Conservation (phyloP, 371 early-diverging fungal genomes). For the Dichotomocladium elegans region DNA sequence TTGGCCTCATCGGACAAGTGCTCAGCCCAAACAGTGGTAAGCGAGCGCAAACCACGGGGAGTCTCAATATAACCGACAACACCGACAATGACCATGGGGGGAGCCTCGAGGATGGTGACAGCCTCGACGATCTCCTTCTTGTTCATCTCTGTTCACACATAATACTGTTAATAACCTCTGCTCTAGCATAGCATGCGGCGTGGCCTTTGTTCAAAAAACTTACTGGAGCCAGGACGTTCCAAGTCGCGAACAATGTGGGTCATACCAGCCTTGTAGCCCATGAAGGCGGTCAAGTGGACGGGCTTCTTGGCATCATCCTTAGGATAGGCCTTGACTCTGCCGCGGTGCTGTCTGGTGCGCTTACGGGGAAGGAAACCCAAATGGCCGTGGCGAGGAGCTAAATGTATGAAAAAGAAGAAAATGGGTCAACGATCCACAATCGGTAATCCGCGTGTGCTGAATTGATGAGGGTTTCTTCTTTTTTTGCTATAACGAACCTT, state of each 20-base stretch:
- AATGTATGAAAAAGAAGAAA: too few relatives aligned
- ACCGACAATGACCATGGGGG: conserved; percentile 98
- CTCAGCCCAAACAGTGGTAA: conserved; percentile 99
- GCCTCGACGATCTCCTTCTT: conserved; percentile 99
- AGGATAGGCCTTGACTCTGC: conserved; percentile 98
- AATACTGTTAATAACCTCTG: background rate
- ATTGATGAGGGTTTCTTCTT: too few relatives aligned
- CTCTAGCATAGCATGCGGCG: background rate
- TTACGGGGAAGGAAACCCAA: conserved; percentile 99
- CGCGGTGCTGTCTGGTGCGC: conserved; percentile 93
- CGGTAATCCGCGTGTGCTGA: too few relatives aligned
- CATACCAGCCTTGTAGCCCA: conserved; percentile 99
- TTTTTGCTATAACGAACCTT: too few relatives aligned
- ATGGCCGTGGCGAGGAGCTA: conserved; percentile 98
- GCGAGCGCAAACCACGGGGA: conserved; percentile 95
- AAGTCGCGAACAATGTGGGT: conserved; percentile 99
- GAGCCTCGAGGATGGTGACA: conserved; percentile 98
- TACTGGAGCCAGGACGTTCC: conserved; percentile 96
- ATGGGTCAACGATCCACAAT: too few relatives aligned
- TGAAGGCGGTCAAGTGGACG: conserved; percentile 98
- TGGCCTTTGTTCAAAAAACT: conserved; percentile 36
- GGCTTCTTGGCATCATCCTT: conserved; percentile 95
- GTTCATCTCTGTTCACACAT: conserved; percentile 80
- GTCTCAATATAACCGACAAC: conserved; percentile 99
- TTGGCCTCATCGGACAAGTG: conserved; percentile 97